phyloP scores from a whole-genome alignment of 2,329 filamentous ascomycete genomes.

The Periconia digitata region DNA sequence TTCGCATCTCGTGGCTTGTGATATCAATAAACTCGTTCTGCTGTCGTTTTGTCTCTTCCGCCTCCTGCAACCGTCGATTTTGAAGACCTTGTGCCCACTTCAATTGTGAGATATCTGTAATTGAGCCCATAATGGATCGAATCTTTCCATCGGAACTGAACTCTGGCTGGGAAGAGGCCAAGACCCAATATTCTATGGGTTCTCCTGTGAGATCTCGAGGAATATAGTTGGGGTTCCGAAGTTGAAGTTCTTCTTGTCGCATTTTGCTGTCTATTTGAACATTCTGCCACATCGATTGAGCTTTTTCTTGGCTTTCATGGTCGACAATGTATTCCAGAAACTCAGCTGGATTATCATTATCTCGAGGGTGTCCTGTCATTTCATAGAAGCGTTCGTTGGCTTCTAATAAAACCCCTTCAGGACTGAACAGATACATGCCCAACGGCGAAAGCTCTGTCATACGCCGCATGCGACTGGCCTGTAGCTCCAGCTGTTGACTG shows the following conservation, averaged over 20 bases:
- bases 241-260: slow-evolving; percentile 47
- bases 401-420: slow-evolving; percentile 44
- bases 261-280: slow-evolving; percentile 39
- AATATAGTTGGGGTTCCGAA: slow-evolving; percentile 38
- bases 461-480: slow-evolving; percentile 36
- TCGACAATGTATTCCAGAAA: slow-evolving; percentile 48
- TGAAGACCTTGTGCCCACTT: slow-evolving; percentile 40
- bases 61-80: slow-evolving; percentile 28
- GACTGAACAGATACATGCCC: slow-evolving; percentile 38
- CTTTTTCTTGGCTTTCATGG: slow-evolving; percentile 26
- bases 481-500: slow-evolving; percentile 28
- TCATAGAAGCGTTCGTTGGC: slow-evolving; percentile 51
- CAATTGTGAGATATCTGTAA: slow-evolving; percentile 37
- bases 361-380: slow-evolving; percentile 48
- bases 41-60: slow-evolving; percentile 35
- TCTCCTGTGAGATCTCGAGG: slow-evolving; percentile 42
- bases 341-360: slow-evolving; percentile 44
- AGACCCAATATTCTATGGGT: slow-evolving; percentile 49
- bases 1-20: slow-evolving; percentile 40
- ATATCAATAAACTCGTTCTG: slow-evolving; percentile 43
- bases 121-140: slow-evolving; percentile 32
- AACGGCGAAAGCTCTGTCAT: slow-evolving; percentile 38
- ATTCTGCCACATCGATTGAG: slow-evolving; percentile 44
- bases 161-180: slow-evolving; percentile 36
- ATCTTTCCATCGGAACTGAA: slow-evolving; percentile 27